Evolutionary conservation across 305 asterid species (phyloP).

Genomic region (Euphrasia arctica): DNA sequence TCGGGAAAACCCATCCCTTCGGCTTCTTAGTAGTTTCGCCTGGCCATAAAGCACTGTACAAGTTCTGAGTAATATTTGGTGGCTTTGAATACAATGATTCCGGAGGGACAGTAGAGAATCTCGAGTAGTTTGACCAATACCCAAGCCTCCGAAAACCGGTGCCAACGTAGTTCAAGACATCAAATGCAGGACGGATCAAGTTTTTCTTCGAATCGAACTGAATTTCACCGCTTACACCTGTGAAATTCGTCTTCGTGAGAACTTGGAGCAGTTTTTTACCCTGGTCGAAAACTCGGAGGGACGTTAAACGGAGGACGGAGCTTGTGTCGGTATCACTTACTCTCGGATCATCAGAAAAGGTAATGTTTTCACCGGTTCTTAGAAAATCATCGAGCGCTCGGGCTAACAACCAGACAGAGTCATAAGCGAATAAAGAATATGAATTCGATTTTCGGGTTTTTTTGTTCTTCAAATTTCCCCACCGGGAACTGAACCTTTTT

Average conservation of each 20-base stretch:
- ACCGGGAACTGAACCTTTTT: slow-evolving; percentile 41
- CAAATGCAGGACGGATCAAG: slow-evolving; percentile 67
- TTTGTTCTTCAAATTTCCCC: slow-evolving; percentile 44
- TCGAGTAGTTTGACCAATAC: slow-evolving; percentile 82
- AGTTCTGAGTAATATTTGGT: slow-evolving; percentile 46
- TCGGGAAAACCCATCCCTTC: slow-evolving; percentile 92
- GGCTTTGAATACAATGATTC: slow-evolving; percentile 51
- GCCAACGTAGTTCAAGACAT: slow-evolving; percentile 67
- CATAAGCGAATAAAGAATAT: slow-evolving; percentile 85
- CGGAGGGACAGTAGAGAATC: slow-evolving; percentile 61
- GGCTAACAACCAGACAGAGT: slow-evolving; percentile 83
- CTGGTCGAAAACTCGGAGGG: slow-evolving; percentile 68
- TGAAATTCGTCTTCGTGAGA: slow-evolving; percentile 50
- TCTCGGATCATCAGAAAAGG: slow-evolving; percentile 60
- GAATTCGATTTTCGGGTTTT: slow-evolving; percentile 52
- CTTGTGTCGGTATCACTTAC: slow-evolving; percentile 34
- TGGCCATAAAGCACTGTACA: slow-evolving; percentile 69
- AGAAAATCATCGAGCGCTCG: slow-evolving; percentile 67
- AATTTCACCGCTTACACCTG: slow-evolving; percentile 64
- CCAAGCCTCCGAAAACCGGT: slow-evolving; percentile 59
- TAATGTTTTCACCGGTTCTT: slow-evolving; percentile 42
- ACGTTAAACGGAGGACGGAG: slow-evolving; percentile 18
- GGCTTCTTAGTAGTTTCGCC: slow-evolving; percentile 66
- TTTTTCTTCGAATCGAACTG: slow-evolving; percentile 63
- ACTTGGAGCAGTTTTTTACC: slow-evolving; percentile 54